Conservation (phyloP, 257 asterid genomes). For the Salvia miltiorrhiza region DNA sequence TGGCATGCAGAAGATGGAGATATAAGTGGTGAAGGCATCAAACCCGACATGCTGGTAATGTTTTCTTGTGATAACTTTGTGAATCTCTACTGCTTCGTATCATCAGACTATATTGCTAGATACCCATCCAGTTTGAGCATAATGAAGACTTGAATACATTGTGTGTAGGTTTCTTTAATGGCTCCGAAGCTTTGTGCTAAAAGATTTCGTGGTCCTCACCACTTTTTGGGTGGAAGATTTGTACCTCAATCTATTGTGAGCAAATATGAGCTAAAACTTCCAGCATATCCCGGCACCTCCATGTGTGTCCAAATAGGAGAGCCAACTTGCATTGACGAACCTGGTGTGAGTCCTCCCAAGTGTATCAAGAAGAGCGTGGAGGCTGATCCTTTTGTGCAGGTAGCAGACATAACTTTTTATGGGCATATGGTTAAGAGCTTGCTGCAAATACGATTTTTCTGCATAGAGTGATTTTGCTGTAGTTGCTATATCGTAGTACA, state of each 20-base stretch:
- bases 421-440: neutral
- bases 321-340: neutral
- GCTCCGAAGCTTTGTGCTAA: conserved; percentile 78
- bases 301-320: conserved; percentile 1
- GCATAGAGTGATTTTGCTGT: neutral
- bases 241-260: conserved; percentile 48
- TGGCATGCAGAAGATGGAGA: conserved; percentile 93
- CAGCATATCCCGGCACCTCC: neutral
- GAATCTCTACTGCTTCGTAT: neutral
- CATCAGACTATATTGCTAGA: neutral
- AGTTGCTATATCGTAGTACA: neutral
- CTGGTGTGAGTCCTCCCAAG: conserved; percentile 39
- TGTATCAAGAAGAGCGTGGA: conserved; percentile 48
- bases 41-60: conserved; percentile 83
- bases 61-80: neutral
- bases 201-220: conserved; percentile 56
- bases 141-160: neutral
- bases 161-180: conserved; percentile 65
- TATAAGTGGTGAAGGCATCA: conserved; percentile 57
- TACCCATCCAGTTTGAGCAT: neutral
- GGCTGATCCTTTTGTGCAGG: conserved; percentile 78
- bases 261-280: conserved; percentile 27
- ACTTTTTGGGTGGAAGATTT: conserved; percentile 81
- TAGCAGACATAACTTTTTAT: conserved; percentile 12
- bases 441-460: neutral